Percentiles rank a stretch among this genome's conserved stretches.
These are phyloP conservation scores for Ophiostoma sp. DNA, from an alignment of 2,329 filamentous ascomycete genomes.

Conservation along the genomic window DNA sequence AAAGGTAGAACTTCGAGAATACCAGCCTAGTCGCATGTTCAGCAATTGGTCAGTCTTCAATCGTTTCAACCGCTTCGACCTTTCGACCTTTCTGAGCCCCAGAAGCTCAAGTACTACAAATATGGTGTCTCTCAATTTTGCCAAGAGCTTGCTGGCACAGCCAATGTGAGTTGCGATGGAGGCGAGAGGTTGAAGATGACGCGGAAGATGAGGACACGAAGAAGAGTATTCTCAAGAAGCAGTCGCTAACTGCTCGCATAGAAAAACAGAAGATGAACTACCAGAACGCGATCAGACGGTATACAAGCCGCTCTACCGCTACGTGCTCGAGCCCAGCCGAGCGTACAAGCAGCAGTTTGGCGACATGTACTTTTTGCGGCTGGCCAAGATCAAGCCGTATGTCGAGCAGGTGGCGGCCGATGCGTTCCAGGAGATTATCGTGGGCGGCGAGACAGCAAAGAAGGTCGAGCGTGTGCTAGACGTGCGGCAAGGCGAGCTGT, in stretches of 20 bases:
- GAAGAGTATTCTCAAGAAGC: neutral
- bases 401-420: constrained; percentile 69
- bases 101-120: neutral
- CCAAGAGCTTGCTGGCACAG: constrained; percentile 42
- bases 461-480: constrained; percentile 86
- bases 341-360: constrained; percentile 94
- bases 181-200: neutral
- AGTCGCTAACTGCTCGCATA: constrained; percentile 19
- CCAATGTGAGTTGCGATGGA: constrained; percentile 41
- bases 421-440: constrained; percentile 71
- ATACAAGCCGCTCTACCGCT: constrained; percentile 73
- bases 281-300: constrained; percentile 46
- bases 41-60: neutral
- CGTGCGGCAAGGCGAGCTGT: constrained; percentile 89
- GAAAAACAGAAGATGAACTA: constrained; percentile 34
- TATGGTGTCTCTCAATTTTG: constrained; percentile 44
- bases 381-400: constrained; percentile 78
- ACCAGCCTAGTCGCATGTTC: no score
- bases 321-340: constrained; percentile 61
- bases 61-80: neutral
- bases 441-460: constrained; percentile 68
- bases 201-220: neutral
- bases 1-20: neutral
- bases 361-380: constrained; percentile 93
- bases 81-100: no score